These are phyloP conservation scores for Taphrina confusa DNA, from an alignment of 1,139 yeast species.

Conservation along the genomic window DNA sequence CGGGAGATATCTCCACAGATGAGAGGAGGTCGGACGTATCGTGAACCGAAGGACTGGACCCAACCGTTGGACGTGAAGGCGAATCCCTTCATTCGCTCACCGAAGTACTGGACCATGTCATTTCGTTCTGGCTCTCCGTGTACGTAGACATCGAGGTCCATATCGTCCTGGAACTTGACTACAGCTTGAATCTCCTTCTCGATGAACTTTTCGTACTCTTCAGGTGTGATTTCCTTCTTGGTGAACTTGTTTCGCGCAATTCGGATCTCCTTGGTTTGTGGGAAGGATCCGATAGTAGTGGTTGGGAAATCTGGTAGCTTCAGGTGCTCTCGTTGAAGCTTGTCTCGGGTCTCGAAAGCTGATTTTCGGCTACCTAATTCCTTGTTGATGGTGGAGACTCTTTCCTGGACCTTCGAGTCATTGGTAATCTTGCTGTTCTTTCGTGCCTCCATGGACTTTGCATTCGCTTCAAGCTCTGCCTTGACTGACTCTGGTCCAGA, in stretches of 20 bases:
- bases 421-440: constrained; percentile 82
- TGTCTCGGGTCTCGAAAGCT: constrained; percentile 83
- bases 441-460: constrained; percentile 83
- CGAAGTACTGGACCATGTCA: constrained; percentile 99
- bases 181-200: constrained; percentile 94
- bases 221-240: constrained; percentile 93
- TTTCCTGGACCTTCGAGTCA: constrained; percentile 84
- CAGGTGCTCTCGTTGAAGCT: constrained; percentile 80
- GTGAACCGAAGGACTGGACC: constrained; percentile 99
- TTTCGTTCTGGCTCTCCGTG: constrained; percentile 99
- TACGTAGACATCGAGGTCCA: constrained; percentile 95
- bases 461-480: constrained; percentile 73
- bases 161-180: constrained; percentile 98
- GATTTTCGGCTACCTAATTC: constrained; percentile 74
- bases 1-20: constrained; percentile 98
- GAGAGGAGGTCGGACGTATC: constrained; percentile 99
- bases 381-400: constrained; percentile 79
- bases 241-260: constrained; percentile 95
- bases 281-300: constrained; percentile 99
- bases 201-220: constrained; percentile 93
- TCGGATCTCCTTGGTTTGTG: constrained; percentile 99
- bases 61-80: constrained; percentile 99
- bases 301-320: constrained; percentile 99
- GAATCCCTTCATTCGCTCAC: constrained; percentile 97
- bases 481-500: constrained; percentile 64